These are phyloP conservation scores for Colletotrichum shisoi DNA, from an alignment of 2,329 filamentous ascomycete species.

Conservation along the genomic window DNA sequence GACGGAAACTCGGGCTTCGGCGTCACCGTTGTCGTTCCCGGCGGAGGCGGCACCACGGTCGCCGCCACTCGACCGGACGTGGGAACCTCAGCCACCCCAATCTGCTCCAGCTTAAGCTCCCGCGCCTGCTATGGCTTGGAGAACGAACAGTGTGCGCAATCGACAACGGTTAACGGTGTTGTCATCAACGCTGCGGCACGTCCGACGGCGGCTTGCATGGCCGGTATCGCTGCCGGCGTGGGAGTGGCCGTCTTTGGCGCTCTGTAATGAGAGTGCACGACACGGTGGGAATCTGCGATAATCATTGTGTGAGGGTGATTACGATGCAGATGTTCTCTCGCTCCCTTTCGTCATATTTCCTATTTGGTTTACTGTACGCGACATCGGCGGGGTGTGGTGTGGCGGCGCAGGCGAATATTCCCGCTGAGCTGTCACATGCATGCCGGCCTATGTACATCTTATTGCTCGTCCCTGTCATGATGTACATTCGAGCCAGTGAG, in stretches of 20 bases:
- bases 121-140: constrained; percentile 59
- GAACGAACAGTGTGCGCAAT: constrained; percentile 50
- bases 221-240: constrained; percentile 36
- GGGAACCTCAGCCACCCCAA: constrained; percentile 57
- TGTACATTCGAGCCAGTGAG: not conserved
- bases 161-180: constrained; percentile 39
- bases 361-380: not conserved
- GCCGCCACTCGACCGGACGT: constrained; percentile 52
- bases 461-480: constrained; percentile 22
- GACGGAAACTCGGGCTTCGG: constrained; percentile 54
- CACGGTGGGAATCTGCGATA: not conserved
- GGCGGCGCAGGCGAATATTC: not conserved
- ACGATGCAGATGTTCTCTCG: not conserved
- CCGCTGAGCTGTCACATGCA: not conserved
- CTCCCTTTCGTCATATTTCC: not conserved
- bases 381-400: not conserved
- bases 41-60: constrained; percentile 62
- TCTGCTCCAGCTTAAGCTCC: constrained; percentile 65
- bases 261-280: constrained; percentile 20
- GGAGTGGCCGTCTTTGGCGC: constrained; percentile 34
- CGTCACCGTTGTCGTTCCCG: constrained; percentile 65
- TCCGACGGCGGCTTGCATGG: constrained; percentile 33
- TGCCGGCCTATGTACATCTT: not conserved
- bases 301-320: not conserved
- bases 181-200: constrained; percentile 36